Conservation (phyloP, 177 flowering plant genomes). For the Telopea speciosissima region DNA sequence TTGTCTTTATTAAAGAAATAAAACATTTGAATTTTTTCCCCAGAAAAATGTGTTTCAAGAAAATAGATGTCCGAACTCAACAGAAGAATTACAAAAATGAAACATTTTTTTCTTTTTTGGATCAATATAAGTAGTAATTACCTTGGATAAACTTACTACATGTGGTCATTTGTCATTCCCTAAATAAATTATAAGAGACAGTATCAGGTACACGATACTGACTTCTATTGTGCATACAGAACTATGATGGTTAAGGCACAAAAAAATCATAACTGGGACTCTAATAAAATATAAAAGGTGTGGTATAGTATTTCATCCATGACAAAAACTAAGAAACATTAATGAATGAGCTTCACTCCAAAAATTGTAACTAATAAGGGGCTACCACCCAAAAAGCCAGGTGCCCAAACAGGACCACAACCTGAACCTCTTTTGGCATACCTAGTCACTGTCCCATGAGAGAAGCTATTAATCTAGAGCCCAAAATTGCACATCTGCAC, state of each 20-base stretch:
- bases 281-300: neutral
- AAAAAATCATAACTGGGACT: neutral
- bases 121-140: neutral
- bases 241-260: neutral
- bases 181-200: neutral
- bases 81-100: no score
- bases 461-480: slow-evolving; percentile 29
- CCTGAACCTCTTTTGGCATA: neutral
- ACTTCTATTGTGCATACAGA: neutral
- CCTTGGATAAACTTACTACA: neutral
- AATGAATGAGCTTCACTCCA: slow-evolving; percentile 8
- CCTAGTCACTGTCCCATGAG: neutral
- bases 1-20: no score
- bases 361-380: neutral
- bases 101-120: no score
- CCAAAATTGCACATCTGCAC: slow-evolving; percentile 85
- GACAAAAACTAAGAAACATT: neutral
- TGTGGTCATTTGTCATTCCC: neutral
- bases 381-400: neutral
- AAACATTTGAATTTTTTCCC: no score
- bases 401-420: neutral
- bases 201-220: neutral
- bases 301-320: neutral
- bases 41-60: neutral
- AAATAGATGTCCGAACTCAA: neutral